A percentile compares a stretch with the other conserved stretches of the same genome.
These are phyloP conservation scores for Phragmites australis DNA, from an alignment of 176 grass and related monocot species.

Conservation along the genomic window DNA sequence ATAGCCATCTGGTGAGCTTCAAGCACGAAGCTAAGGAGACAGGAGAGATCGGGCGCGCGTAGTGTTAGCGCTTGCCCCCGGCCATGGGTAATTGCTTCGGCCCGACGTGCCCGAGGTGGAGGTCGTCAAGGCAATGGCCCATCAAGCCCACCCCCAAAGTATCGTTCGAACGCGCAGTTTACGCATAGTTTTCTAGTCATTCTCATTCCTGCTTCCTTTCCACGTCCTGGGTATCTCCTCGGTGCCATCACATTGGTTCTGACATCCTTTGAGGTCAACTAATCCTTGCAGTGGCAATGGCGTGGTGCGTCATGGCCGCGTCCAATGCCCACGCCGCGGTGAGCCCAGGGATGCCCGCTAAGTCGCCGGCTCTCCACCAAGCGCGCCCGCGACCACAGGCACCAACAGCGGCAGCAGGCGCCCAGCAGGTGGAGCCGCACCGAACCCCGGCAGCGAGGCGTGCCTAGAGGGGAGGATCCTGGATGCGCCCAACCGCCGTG, in stretches of 20 bases:
- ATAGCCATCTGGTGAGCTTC: neutral
- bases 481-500: slow-evolving; percentile 65
- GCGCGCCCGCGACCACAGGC: neutral
- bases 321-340: neutral
- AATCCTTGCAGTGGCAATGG: slow-evolving; percentile 40
- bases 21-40: neutral
- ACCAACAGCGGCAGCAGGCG: neutral
- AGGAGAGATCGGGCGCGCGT: neutral
- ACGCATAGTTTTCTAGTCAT: neutral
- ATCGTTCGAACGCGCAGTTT: neutral
- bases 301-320: slow-evolving; percentile 41
- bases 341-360: slow-evolving; percentile 24
- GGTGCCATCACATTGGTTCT: neutral
- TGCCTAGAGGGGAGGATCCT: slow-evolving; percentile 57
- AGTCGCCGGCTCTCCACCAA: neutral
- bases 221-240: neutral
- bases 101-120: slow-evolving; percentile 31
- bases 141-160: slow-evolving; percentile 36
- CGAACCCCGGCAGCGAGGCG: neutral
- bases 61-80: neutral
- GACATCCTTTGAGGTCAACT: neutral
- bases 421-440: slow-evolving; percentile 4
- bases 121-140: slow-evolving; percentile 35
- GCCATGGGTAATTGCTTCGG: slow-evolving; percentile 62
- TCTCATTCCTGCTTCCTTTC: neutral